A percentile compares a stretch with the other conserved stretches of the same genome.
phyloP scores from a whole-genome alignment of 164 flowering plant species.

The Sextonia rubra region DNA sequence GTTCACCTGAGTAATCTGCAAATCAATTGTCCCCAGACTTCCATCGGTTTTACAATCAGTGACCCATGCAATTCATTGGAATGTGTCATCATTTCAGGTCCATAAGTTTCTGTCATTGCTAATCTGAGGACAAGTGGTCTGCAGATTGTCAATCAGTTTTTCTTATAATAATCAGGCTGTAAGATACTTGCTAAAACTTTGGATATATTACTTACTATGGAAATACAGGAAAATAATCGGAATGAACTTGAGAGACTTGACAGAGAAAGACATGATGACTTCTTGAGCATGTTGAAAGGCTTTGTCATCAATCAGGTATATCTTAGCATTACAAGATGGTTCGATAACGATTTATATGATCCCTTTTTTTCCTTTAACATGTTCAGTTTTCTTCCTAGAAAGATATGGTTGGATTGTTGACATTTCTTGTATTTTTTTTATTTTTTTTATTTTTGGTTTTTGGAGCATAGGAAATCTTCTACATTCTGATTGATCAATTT shows the following conservation, averaged over 20 bases:
- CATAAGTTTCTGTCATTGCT: background rate
- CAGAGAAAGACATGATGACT: slow-evolving; percentile 41
- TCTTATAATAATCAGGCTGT: background rate
- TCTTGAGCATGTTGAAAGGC: slow-evolving; percentile 57
- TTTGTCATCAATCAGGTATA: slow-evolving; percentile 59
- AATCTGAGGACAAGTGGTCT: background rate
- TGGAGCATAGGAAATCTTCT: too few relatives aligned
- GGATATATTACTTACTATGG: background rate
- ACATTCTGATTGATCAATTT: too few relatives aligned
- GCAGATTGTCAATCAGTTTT: background rate
- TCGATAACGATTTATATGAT: too few relatives aligned
- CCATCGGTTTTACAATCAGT: background rate
- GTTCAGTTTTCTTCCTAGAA: too few relatives aligned
- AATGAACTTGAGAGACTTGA: slow-evolving; percentile 54
- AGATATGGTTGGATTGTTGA: too few relatives aligned
- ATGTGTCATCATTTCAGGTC: background rate
- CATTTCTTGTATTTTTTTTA: too few relatives aligned
- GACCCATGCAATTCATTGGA: background rate
- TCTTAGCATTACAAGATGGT: background rate
- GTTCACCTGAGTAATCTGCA: background rate
- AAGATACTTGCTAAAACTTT: background rate
- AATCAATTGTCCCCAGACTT: background rate
- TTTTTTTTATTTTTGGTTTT: too few relatives aligned
- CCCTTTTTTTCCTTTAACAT: too few relatives aligned
- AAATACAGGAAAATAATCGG: slow-evolving; percentile 53